Base-by-base conservation (phyloP, 352 stramenopile genomes). In the Phytophthora brassicae region DNA sequence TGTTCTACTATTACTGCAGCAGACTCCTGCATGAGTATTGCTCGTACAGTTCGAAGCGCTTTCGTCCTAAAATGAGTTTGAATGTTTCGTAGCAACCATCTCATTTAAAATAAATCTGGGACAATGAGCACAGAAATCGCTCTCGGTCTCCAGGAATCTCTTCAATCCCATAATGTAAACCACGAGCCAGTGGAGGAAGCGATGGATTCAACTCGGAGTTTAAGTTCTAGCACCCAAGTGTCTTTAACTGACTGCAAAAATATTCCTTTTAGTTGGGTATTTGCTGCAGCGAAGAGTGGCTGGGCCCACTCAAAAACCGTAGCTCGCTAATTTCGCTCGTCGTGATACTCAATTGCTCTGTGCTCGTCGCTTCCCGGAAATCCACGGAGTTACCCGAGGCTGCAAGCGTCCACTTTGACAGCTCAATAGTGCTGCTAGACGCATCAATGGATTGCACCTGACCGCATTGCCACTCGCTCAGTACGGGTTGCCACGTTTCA, bases 51-150 rank as follows among this genome's bases (percentile, higher is more conserved):
- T 99, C 55, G 97, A 96, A 41, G 82, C 92, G 26, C 26, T 31
- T 8, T 31, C 26, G 26, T 13, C n/a, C 49, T 38, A 38, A 38
- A 38, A 2, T 31, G 26, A 47, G 12, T 35, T 33, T 24, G 52
- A 29, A 35, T 41, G 1, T 47, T 48, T 7, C 17, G 42, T 58
- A 92, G 82, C 33, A 99, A 99, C 76, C 96, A 99, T 72, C 70
- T 99, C 19, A 96, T 99, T 58, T 97, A 99, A 78, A 98, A 98
- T 77, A 99, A 99, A 68, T 75, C 99, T 42, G 96, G 95, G 2
- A 94, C 99, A 59, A 99, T 99, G 95, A 81, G 72, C 42, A 99
- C 96, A 4, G 97, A 99, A 55, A 99, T 99, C 75, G 66, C 92
- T 16, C 70, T 99, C 16, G 95, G 93, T 38, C 79, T 97, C 45